Percentiles rank a stretch among this genome's conserved stretches.
Conservation (phyloP, 2,329 filamentous ascomycete genomes). For the Myriosclerotinia curreyana region DNA sequence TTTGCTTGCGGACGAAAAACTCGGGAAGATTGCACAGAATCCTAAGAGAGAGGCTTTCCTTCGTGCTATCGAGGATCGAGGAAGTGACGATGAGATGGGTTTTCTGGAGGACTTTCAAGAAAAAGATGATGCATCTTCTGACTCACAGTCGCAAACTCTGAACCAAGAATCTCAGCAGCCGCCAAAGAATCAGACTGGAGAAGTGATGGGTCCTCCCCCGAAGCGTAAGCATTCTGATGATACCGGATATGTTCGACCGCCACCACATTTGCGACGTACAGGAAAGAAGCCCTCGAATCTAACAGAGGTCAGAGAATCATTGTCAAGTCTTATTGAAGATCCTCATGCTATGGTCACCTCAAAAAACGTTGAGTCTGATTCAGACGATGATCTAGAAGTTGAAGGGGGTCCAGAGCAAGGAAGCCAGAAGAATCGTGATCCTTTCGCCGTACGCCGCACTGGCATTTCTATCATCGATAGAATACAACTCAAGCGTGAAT, state of each 20-base stretch:
- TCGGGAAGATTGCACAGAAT: conserved; percentile 86
- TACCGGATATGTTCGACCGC: conserved; percentile 48
- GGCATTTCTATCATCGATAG: conserved; percentile 64
- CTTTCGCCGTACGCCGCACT: conserved; percentile 42
- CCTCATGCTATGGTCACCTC: conserved; percentile 48
- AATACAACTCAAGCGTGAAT: conserved; percentile 63
- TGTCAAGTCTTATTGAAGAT: conserved; percentile 80
- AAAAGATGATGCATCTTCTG: conserved; percentile 41
- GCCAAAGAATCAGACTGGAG: conserved; percentile 53
- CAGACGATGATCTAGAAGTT: conserved; percentile 53
- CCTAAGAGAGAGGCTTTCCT: conserved; percentile 89
- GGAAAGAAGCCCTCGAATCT: conserved; percentile 69
- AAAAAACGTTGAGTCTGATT: conserved; percentile 52
- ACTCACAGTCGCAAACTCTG: conserved; percentile 44
- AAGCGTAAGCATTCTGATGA: conserved; percentile 45
- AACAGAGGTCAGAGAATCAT: conserved; percentile 75
- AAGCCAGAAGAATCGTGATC: conserved; percentile 37
- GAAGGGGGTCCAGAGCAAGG: conserved; percentile 47
- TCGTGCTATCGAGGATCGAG: conserved; percentile 80
- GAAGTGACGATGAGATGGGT: conserved; percentile 71
- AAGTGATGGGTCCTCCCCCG: conserved; percentile 34
- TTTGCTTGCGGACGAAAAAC: conserved; percentile 80
- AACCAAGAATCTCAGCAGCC: conserved; percentile 35
- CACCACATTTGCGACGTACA: conserved; percentile 60
- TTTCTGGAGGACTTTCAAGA: conserved; percentile 59